A percentile compares a stretch with the other conserved stretches of the same genome.
Conservation (phyloP, 2,329 filamentous ascomycete species). For the Myriosclerotinia scirpicola region DNA sequence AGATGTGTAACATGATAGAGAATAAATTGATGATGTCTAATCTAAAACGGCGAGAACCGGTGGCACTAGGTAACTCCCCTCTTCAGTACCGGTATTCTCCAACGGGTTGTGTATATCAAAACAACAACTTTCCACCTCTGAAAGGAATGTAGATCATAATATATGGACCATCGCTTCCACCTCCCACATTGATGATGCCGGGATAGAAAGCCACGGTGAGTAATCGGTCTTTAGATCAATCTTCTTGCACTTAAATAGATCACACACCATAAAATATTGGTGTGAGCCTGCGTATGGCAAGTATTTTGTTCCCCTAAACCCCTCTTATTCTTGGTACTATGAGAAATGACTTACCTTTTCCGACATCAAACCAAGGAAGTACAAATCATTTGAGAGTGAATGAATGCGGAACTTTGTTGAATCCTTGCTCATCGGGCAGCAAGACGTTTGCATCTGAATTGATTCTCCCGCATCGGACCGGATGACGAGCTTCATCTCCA, state of each 20-base stretch:
- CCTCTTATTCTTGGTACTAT: neutral
- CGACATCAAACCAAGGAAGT: neutral
- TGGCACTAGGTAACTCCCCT: no score
- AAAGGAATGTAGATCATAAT: constrained; percentile 13
- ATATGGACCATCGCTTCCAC: constrained; percentile 22
- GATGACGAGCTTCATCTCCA: neutral
- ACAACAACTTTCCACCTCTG: neutral
- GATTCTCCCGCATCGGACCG: neutral
- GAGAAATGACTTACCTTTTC: neutral
- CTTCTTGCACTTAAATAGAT: constrained; percentile 21
- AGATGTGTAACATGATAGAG: no score
- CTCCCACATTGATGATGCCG: constrained; percentile 17
- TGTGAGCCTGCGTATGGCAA: constrained; percentile 22
- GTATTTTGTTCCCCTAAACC: neutral
- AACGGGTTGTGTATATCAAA: neutral
- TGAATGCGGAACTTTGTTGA: neutral
- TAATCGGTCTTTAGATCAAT: constrained; percentile 15
- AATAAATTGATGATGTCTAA: no score
- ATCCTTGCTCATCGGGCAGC: neutral
- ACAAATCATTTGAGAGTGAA: no score
- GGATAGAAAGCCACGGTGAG: constrained; percentile 20
- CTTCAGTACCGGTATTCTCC: neutral
- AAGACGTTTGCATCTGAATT: neutral
- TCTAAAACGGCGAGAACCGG: no score
- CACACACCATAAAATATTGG: constrained; percentile 21